Evolutionary conservation across 345 rosid genomes (phyloP), one percentile per base, ranked within the genome.

Genomic region (Trapa bicornis): DNA sequence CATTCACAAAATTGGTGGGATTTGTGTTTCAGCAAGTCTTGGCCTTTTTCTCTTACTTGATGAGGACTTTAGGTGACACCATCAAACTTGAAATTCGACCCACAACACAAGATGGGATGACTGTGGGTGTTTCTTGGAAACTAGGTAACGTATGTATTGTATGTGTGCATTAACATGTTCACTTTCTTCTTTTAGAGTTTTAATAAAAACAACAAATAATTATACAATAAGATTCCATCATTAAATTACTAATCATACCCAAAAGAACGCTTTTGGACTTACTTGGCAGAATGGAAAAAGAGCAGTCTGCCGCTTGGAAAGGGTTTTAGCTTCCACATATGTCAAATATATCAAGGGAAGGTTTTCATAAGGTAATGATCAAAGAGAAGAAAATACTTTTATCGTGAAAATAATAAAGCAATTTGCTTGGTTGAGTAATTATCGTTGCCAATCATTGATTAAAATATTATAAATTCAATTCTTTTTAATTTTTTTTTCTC

Each of bases 331-430:
- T 80, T 88, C 79, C 75, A 86, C 71, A 74, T 81, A 16, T 82
- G 85, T 76, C 96, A 93, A 54, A 35, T 56, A 63, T 93, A 88
- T 80, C 85, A 78, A 1, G 98, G 98, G 65, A 88, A 69, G 72
- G 77, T 82, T 29, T 11, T 81, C 16, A 85, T 89, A 72, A 86
- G 89, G 98, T 88, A 13, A 13, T 71, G 15, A 29, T 47, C 3
- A 6, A 39, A 6, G 32, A 11, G 2, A 37, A 37, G 1, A 64
- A 3, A 43, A 33, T 11, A 50, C 14, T 3, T 41, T 41, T 41
- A 4, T 41, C 6, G 43, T 0, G 2, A 41, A 41, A 41, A 41
- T 41, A 41, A 41, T 8, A 41, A 41, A 41, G 7, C 4, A 3
- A 41, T 1, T 41, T 4, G 7, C 7, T 41, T 8, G 43, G 43